These are phyloP conservation scores for Coriolopsis trogii DNA, from an alignment of 1,284 basidiomycete genomes.

Conservation along the genomic window DNA sequence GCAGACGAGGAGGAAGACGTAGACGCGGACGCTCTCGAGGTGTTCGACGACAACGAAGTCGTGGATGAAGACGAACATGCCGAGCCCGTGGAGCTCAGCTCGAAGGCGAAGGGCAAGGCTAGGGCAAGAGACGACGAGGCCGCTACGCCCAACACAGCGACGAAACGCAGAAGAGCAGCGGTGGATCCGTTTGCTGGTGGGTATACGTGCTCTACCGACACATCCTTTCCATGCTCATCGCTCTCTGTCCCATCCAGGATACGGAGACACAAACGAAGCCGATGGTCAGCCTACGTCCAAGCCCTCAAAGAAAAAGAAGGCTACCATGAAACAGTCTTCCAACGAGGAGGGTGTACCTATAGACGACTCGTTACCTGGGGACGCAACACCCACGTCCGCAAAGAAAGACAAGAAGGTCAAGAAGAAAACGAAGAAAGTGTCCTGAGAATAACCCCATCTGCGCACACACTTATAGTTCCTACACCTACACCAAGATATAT, in stretches of 20 bases:
- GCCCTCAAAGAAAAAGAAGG: conserved; percentile 20
- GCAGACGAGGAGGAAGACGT: conserved; percentile 37
- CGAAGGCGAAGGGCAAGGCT: conserved; percentile 44
- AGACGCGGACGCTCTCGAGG: conserved; percentile 45
- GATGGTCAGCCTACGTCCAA: conserved; percentile 4
- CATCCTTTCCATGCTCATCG: not conserved
- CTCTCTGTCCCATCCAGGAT: conserved; percentile 30
- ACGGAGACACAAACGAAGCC: conserved; percentile 31
- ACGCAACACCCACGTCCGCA: conserved; percentile 11
- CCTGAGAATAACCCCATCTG: conserved; percentile 1
- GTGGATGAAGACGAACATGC: conserved; percentile 35
- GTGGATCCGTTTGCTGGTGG: conserved; percentile 70
- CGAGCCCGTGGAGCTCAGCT: conserved; percentile 14
- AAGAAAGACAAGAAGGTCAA: conserved; percentile 30
- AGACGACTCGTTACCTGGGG: conserved; percentile 15
- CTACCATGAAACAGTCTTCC: conserved; percentile 1
- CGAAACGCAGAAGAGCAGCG: conserved; percentile 52
- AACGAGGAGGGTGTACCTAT: conserved; percentile 18
- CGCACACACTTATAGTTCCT: not conserved
- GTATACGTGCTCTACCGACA: conserved; percentile 13
- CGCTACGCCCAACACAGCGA: conserved; percentile 21
- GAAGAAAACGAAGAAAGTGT: conserved; percentile 30
- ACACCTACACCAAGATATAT: conserved; percentile 3
- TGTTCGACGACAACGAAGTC: conserved; percentile 45
- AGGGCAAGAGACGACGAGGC: conserved; percentile 39